phyloP scores from a whole-genome alignment of 2,329 filamentous ascomycete genomes.

The Coniochaeta sp. region DNA sequence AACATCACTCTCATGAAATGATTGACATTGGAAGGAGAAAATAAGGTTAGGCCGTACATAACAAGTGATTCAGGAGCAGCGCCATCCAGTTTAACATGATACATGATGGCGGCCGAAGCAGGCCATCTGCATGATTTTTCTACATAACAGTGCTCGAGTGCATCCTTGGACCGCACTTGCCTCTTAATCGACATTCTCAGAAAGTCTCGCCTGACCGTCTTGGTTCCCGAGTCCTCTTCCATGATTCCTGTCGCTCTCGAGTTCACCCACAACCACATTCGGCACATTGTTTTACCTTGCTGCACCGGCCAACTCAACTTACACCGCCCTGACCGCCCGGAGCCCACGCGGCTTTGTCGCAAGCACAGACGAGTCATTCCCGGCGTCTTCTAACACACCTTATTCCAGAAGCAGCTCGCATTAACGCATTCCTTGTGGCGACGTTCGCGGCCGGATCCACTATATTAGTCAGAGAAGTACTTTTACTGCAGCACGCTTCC shows the following conservation, averaged over 20 bases:
- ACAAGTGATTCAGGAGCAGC: neutral
- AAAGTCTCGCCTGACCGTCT: too few species aligned
- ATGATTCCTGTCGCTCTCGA: neutral
- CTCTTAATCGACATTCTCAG: neutral
- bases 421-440: neutral
- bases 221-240: too few species aligned
- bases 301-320: neutral
- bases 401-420: neutral
- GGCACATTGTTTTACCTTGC: neutral
- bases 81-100: neutral
- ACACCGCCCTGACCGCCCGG: neutral
- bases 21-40: neutral
- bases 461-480: neutral
- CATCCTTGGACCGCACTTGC: neutral
- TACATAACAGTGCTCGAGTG: neutral
- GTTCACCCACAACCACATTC: neutral
- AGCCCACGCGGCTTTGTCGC: neutral
- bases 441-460: neutral
- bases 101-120: neutral
- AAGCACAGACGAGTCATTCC: neutral
- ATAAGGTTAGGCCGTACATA: neutral
- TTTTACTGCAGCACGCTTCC: neutral
- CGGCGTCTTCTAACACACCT: neutral
- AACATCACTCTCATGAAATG: neutral
- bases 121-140: neutral